Evolutionary conservation across 1,284 basidiomycete species (phyloP).

Genomic region (Agaricales sp.): DNA sequence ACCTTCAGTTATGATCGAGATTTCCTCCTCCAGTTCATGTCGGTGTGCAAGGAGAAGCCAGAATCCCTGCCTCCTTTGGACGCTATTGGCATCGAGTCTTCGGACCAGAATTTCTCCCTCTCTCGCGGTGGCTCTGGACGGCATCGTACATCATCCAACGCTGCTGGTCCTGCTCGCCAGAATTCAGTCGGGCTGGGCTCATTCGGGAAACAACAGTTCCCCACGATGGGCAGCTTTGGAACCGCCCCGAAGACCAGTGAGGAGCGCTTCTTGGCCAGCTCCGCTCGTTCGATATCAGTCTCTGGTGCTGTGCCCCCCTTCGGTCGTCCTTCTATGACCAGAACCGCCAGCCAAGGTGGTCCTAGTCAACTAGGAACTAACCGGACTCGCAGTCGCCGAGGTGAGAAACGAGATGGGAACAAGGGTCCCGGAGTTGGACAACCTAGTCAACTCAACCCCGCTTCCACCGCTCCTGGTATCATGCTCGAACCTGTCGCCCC

Average conservation of each 20-base stretch:
- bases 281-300: constrained; percentile 33
- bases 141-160: constrained; percentile 31
- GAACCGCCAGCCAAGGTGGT: constrained; percentile 70
- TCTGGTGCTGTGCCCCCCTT: constrained; percentile 33
- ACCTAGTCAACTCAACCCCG: not conserved
- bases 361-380: constrained; percentile 40
- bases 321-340: constrained; percentile 50
- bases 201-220: constrained; percentile 28
- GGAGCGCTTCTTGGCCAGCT: constrained; percentile 54
- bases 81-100: constrained; percentile 83
- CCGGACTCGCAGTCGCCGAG: constrained; percentile 65
- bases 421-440: constrained; percentile 16
- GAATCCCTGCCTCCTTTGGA: constrained; percentile 84
- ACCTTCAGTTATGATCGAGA: constrained; percentile 83
- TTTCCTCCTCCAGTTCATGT: constrained; percentile 97
- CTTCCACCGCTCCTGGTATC: constrained; percentile 8
- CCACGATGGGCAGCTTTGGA: constrained; percentile 66
- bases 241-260: constrained; percentile 59
- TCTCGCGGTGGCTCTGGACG: constrained; percentile 55
- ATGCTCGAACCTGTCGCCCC: constrained; percentile 63
- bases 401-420: constrained; percentile 43
- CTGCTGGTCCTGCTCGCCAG: constrained; percentile 31
- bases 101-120: constrained; percentile 44
- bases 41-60: constrained; percentile 90
- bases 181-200: constrained; percentile 33